Evolutionary conservation across 1,284 basidiomycete genomes (phyloP), one percentile per base, ranked within the genome.

Genomic region (Irpex rosettiformis): DNA sequence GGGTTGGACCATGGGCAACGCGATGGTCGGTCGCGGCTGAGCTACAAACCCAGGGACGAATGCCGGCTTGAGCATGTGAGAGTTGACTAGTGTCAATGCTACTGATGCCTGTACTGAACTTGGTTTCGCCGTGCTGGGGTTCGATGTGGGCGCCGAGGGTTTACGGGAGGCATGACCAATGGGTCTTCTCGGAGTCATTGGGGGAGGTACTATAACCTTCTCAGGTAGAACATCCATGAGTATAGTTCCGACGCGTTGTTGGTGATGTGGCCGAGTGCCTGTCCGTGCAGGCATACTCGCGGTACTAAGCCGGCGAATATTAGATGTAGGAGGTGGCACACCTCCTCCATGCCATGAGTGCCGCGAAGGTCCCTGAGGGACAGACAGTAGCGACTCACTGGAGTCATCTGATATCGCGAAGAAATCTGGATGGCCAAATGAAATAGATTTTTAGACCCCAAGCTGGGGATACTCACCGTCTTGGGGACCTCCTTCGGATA

Each of bases 201-300:
- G 52, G 47, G 64, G 57, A 54, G 60, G 61, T 40, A 73, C 59
- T 56, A 66, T 66, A 48, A 74, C 56, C 62, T 72, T 72, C 60
- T 69, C 65, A 40, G 74, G 81, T 70, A 86, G 69, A 67, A 86
- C 80, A 64, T 85, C 82, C 67, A 77, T 76, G 54, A 88, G 84
- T 63, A 86, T 75, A 64, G 77, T 75, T 43, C 85, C 82, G 52
- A 79, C 73, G 30, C 73, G 68, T 28, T 71, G 64, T 40, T 69
- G 59, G 49, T 55, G 48, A 13, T 66, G 65, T 10, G 70, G 68
- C 61, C 71, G 73, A 55, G 68, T 64, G 40, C 69, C 72, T 62
- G 66, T 59, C 30, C 57, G 62, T 49, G 62, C 64, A 24, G 69
- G 69, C 52, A 65, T 69, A 60, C 69, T 72, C 24, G 67, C 67